Evolutionary conservation across 345 rosid species (phyloP), one percentile per base, ranked within the genome.

Genomic region (Euphorbia pulcherrima): DNA sequence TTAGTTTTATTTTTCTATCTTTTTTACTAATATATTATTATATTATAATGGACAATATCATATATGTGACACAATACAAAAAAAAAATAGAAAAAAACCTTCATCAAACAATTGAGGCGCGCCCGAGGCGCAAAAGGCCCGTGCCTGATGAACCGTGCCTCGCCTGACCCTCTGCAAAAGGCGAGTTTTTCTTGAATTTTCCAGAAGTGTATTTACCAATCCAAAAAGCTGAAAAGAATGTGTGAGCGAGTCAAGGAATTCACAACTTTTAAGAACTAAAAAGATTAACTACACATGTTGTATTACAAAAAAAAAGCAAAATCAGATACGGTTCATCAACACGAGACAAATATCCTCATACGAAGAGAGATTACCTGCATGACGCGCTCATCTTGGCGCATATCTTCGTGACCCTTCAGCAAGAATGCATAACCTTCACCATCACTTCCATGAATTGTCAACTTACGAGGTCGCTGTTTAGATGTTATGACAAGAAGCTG

Each of bases 301-400:
- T 27, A 5, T 0, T 20, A 24, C 60, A 0, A 56, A 55, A 55
- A 18, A 20, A 58, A 8, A 48, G 35, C 6, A 13, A 24, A 60
- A 26, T 18, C 30, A 35, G 24, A 40, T n/a, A 13, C 54, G 26
- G 29, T 20, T 29, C 30, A 53, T 26, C 53, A n/a, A 41, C 59
- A 48, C 18, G 30, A 54, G 27, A 41, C 18, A 54, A 55, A 71
- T 1, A 62, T 7, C 30, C 39, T 35, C 60, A 64, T 46, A 50
- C 29, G 33, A 28, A 51, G 40, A 46, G 62, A 30, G 46, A n/a
- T 20, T 26, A 93, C 98, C 97, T 94, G 99, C 99, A 94, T 94
- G 76, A 94, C 99, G 73, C 97, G 99, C 69, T 94, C 99, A 83
- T 94, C 97, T 72, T 94, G 99, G 77, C 99, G 96, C 54, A 94